Percentiles rank a stretch among this genome's conserved stretches.
These are phyloP conservation scores for Sporothrix brasiliensis DNA, from an alignment of 2,329 filamentous ascomycete species.

Conservation along the genomic window DNA sequence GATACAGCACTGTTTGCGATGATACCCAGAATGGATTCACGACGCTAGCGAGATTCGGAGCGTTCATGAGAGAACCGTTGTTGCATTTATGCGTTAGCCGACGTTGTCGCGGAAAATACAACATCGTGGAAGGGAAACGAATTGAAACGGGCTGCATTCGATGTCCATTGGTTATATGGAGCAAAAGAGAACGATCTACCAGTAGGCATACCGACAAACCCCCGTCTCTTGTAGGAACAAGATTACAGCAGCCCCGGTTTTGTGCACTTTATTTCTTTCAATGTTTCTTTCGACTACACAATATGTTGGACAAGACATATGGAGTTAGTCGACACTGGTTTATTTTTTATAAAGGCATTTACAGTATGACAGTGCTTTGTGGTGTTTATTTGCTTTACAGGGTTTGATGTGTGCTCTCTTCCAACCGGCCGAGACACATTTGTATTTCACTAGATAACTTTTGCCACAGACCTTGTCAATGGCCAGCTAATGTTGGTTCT, in stretches of 20 bases:
- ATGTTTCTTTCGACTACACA: constrained; percentile 1
- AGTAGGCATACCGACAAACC: too few relatives aligned
- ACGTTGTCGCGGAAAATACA: not conserved
- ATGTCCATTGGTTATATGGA: not conserved
- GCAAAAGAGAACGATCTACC: not conserved
- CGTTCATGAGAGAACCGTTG: not conserved
- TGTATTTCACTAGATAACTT: not conserved
- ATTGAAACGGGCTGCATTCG: not conserved
- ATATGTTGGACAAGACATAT: constrained; percentile 23
- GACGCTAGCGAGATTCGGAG: not conserved
- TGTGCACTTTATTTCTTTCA: too few relatives aligned
- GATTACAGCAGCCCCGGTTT: too few relatives aligned
- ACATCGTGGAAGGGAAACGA: not conserved
- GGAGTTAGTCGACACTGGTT: not conserved
- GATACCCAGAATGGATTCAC: constrained; percentile 12
- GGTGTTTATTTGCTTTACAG: not conserved
- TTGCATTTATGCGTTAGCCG: not conserved
- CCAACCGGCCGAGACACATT: not conserved
- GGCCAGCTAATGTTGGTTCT: not conserved
- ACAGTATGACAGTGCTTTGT: not conserved
- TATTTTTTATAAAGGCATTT: not conserved
- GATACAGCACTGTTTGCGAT: not conserved
- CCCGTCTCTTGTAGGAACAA: too few relatives aligned
- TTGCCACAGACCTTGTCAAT: not conserved
- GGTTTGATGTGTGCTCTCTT: not conserved